phyloP scores from a whole-genome alignment of 2,329 filamentous ascomycete species.

The Rutstroemia sp. region DNA sequence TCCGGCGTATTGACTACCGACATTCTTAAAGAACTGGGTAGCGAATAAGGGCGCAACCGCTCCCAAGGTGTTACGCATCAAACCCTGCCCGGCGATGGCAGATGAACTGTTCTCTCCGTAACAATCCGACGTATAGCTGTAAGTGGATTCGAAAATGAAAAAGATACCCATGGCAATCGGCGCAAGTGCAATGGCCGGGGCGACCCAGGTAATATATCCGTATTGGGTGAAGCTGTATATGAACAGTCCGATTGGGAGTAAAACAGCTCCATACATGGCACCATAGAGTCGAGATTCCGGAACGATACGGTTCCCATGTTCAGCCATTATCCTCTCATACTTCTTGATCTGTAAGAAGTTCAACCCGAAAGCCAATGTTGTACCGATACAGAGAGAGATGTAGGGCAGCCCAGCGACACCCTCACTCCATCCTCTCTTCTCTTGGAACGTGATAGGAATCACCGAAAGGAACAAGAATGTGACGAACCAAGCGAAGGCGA shows the following conservation, averaged over 20 bases:
- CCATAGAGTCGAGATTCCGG: conserved; percentile 78
- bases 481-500: conserved; percentile 80
- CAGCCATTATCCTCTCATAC: neutral
- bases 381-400: conserved; percentile 35
- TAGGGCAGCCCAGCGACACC: conserved; percentile 57
- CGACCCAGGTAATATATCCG: conserved; percentile 8
- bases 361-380: conserved; percentile 21
- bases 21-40: conserved; percentile 8
- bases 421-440: conserved; percentile 56
- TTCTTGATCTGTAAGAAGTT: conserved; percentile 6
- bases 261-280: conserved; percentile 62
- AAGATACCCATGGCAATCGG: conserved; percentile 7
- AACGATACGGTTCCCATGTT: conserved; percentile 5
- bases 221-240: conserved; percentile 48
- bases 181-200: conserved; percentile 3
- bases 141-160: conserved; percentile 7
- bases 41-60: conserved; percentile 7
- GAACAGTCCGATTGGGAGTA: conserved; percentile 73
- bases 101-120: conserved; percentile 8
- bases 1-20: conserved; percentile 9
- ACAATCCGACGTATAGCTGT: conserved; percentile 9
- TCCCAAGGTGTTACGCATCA: conserved; percentile 9
- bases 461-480: conserved; percentile 77
- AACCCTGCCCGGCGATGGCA: conserved; percentile 5
- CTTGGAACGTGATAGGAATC: conserved; percentile 68